These are phyloP conservation scores for Exophiala xenobiotica DNA, from an alignment of 2,329 filamentous ascomycete genomes.

Conservation along the genomic window DNA sequence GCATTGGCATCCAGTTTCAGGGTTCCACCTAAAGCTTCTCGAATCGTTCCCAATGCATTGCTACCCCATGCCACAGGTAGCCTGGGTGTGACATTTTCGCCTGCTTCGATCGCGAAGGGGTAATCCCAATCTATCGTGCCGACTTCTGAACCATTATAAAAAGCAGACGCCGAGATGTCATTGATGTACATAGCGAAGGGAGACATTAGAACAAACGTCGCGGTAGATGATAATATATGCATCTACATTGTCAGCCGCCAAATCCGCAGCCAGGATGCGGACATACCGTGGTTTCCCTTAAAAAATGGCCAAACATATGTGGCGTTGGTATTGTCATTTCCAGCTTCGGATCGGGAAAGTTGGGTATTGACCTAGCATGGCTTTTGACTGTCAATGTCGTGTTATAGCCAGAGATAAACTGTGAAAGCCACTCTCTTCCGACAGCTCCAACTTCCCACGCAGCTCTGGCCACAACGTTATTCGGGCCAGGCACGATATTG, in stretches of 20 bases:
- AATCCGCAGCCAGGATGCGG: conserved; percentile 27
- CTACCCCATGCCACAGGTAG: conserved; percentile 83
- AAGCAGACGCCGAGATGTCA: conserved; percentile 77
- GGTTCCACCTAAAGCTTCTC: conserved; percentile 73
- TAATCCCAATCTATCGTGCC: conserved; percentile 73
- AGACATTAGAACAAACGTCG: conserved; percentile 78
- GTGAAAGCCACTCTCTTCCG: conserved; percentile 73
- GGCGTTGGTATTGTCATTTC: conserved; percentile 69
- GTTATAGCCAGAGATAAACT: conserved; percentile 86
- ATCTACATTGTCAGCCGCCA: conserved; percentile 47
- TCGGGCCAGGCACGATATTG: conserved; percentile 68
- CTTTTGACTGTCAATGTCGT: conserved; percentile 73
- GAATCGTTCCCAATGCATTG: conserved; percentile 74
- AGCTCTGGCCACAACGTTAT: conserved; percentile 67
- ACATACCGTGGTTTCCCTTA: conserved; percentile 70
- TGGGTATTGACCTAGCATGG: conserved; percentile 71
- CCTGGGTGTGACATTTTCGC: conserved; percentile 68
- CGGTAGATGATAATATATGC: conserved; percentile 82
- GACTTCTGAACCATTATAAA: conserved; percentile 75
- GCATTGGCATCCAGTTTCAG: conserved; percentile 78
- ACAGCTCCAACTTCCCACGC: conserved; percentile 70
- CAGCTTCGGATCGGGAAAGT: conserved; percentile 68
- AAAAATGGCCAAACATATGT: conserved; percentile 62
- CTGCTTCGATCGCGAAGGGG: conserved; percentile 75
- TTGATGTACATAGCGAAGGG: conserved; percentile 80